phyloP scores from a whole-genome alignment of 2,329 filamentous ascomycete genomes.

The Venturia aucupariae region DNA sequence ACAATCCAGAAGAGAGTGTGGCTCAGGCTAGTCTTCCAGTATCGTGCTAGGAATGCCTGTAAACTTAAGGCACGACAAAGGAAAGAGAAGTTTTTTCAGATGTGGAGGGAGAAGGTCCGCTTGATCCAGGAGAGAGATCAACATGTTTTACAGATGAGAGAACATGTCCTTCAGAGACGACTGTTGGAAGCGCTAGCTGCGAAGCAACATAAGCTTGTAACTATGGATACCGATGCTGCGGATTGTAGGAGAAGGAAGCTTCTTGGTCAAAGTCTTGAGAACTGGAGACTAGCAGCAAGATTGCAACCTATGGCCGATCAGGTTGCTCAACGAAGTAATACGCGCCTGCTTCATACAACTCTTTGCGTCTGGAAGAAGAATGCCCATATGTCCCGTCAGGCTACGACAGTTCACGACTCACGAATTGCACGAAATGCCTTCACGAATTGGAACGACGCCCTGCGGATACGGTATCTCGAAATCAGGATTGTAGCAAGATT shows the following conservation, averaged over 20 bases:
- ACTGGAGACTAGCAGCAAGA: constrained; percentile 1
- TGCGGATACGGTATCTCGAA: constrained; percentile 45
- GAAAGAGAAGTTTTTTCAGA: constrained; percentile 20
- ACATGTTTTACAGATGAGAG: constrained; percentile 17
- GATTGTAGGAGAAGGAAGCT: constrained; percentile 5
- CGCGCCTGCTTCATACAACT: constrained; percentile 36
- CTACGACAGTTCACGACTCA: constrained; percentile 40
- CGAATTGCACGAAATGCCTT: constrained; percentile 49
- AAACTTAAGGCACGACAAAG: constrained; percentile 24
- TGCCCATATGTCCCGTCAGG: constrained; percentile 34
- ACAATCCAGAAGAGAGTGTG: constrained; percentile 26
- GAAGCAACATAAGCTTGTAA: constrained; percentile 7
- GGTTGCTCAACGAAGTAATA: constrained; percentile 36
- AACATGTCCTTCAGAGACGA: constrained; percentile 22
- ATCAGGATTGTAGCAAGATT: constrained; percentile 47
- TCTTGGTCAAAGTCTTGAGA: not conserved
- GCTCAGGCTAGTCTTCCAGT: constrained; percentile 24
- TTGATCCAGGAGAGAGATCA: constrained; percentile 9
- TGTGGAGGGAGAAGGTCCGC: not conserved
- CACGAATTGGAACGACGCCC: constrained; percentile 52
- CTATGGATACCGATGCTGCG: not conserved
- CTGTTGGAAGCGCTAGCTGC: constrained; percentile 19
- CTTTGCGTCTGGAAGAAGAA: constrained; percentile 43
- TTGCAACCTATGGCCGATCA: constrained; percentile 19
- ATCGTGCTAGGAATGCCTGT: constrained; percentile 27